Evolutionary conservation across 2,329 filamentous ascomycete species (phyloP), one percentile per base, ranked within the genome.

Genomic region (Stylonectria norvegica): DNA sequence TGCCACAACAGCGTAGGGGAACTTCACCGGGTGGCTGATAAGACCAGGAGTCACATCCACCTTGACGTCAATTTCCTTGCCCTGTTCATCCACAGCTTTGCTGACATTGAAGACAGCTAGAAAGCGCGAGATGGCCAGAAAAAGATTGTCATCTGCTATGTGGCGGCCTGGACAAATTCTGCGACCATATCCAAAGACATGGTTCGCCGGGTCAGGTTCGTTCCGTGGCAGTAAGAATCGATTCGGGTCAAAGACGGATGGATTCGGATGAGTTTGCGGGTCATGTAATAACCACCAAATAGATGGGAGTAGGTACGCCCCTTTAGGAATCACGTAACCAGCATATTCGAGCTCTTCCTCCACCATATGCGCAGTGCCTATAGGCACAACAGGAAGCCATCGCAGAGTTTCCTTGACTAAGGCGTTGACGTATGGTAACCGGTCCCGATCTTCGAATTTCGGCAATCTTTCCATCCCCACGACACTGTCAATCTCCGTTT

Each of bases 221-320:
- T 58, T 55, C 2, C 55, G 44, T 5, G 58, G 53, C 5, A 36
- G 30, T 1, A 69, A 47, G 41, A 53, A 66, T 5, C 64, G 49
- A 10, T 61, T 57, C 0, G 62, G 64, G 3, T 66, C 46, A 20
- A 67, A 68, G 1, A 16, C 12, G 2, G 42, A 40, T 1, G 64
- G 64, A 8, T 64, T 44, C 0, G 75, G 70, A 58, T 88, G 86
- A 2, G 77, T 76, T 37, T 83, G 75, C 1, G 81, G 77, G 50
- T 88, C 83, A 57, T 86, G 83, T 0, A 49, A 30, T 4, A 58
- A 49, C 47, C 49, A 50, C 53, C 56, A 60, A 10, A 49, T 46
- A 1, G 39, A 39, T 1, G 48, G 42, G 4, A 63, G 40, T 11
- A 62, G 23, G 23, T 49, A 44, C 4, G 60, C 42, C 1, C 51